phyloP scores from a whole-genome alignment of 2,329 filamentous ascomycete genomes.

The Nakataea oryzae region DNA sequence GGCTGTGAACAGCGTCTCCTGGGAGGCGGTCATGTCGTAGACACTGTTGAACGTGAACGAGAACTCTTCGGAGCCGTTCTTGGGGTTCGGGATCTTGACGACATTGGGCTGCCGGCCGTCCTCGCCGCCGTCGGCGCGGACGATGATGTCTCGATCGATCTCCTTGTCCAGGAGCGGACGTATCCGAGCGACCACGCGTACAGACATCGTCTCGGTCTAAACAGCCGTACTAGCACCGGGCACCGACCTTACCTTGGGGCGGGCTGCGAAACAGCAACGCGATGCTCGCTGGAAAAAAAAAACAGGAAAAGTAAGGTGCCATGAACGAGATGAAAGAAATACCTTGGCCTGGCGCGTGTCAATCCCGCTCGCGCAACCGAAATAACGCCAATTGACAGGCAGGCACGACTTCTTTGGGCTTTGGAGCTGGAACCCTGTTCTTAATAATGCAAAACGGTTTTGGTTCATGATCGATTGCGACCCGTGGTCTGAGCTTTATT shows the following conservation, averaged over 20 bases:
- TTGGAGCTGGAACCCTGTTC: neutral
- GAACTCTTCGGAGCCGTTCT: conserved; percentile 84
- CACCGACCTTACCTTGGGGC: neutral
- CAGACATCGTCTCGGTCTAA: conserved; percentile 37
- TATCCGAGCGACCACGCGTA: conserved; percentile 84
- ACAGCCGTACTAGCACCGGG: neutral
- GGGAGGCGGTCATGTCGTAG: conserved; percentile 69
- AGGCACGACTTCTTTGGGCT: too few relatives aligned
- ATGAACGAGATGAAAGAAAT: neutral
- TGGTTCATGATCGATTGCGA: neutral
- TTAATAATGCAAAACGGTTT: neutral
- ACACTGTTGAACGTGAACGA: conserved; percentile 93
- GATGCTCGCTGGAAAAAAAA: neutral
- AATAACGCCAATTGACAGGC: neutral
- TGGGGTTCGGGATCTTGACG: conserved; percentile 86
- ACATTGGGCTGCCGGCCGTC: conserved; percentile 53
- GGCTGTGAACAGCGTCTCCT: conserved; percentile 79
- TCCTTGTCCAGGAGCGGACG: conserved; percentile 81
- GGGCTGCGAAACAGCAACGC: neutral
- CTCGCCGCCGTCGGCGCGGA: conserved; percentile 54
- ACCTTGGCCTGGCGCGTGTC: neutral
- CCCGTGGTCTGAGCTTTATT: neutral
- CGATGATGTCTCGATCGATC: conserved; percentile 78
- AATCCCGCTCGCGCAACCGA: neutral
- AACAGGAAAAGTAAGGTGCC: neutral